Evolutionary conservation across 192 early-diverging fungal genomes (phyloP).

Genomic region (Chytriomyces confervae): DNA sequence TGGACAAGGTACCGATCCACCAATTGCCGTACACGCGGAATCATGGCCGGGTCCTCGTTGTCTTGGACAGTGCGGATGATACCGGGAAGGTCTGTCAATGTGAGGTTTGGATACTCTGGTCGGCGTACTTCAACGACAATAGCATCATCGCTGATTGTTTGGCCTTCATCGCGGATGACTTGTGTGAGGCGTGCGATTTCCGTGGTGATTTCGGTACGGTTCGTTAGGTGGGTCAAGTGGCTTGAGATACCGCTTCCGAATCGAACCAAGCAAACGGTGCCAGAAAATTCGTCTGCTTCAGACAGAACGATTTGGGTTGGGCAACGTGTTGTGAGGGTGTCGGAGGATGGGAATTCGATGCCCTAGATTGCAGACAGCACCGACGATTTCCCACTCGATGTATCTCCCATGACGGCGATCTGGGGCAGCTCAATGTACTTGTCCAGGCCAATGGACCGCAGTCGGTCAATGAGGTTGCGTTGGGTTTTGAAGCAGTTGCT

Average conservation of each 20-base stretch:
- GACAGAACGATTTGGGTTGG: constrained; percentile 13
- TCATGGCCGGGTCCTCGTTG: constrained; percentile 14
- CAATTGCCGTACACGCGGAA: constrained; percentile 9
- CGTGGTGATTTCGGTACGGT: background rate
- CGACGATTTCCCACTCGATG: constrained; percentile 71
- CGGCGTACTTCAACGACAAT: constrained; percentile 20
- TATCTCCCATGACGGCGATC: constrained; percentile 56
- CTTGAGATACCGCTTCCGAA: background rate
- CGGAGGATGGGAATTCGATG: constrained; percentile 21
- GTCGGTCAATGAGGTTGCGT: background rate
- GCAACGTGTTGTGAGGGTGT: background rate
- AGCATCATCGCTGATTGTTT: constrained; percentile 8
- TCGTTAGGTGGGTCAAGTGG: background rate
- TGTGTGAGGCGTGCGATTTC: background rate
- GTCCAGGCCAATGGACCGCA: constrained; percentile 1
- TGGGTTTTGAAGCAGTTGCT: background rate
- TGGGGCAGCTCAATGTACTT: constrained; percentile 28
- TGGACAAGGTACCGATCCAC: constrained; percentile 28
- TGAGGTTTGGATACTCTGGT: constrained; percentile 25
- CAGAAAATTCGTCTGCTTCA: background rate
- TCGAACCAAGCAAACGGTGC: background rate
- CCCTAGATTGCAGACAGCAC: constrained; percentile 18
- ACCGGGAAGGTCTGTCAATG: constrained; percentile 36
- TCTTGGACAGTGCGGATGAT: constrained; percentile 25
- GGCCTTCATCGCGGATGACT: background rate